Percentiles rank a stretch among this genome's conserved stretches.
Conservation (phyloP, 352 stramenopile species). For the Saprolegnia diclina region DNA sequence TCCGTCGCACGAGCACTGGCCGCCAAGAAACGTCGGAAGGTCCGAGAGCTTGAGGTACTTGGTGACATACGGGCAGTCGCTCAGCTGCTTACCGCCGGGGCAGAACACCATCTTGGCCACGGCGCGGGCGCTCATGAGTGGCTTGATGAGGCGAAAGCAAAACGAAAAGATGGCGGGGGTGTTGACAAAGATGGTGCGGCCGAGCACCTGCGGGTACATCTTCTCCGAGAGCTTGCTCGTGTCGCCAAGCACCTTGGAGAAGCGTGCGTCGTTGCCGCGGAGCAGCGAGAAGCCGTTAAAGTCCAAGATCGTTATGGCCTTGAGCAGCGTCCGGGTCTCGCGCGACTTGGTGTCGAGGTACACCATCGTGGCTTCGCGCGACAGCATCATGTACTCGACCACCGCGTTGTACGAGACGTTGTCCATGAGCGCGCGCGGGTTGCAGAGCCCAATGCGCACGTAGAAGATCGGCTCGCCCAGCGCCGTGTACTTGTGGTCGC, state of each 20-base stretch:
- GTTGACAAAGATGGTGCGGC: slow-evolving; percentile 15
- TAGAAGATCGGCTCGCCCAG: slow-evolving; percentile 8
- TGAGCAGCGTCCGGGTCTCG: background rate
- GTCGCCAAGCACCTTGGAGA: background rate
- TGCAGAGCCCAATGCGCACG: slow-evolving; percentile 16
- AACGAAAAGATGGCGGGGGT: background rate
- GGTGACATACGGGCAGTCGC: background rate
- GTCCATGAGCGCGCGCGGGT: slow-evolving; percentile 16
- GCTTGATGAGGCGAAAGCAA: slow-evolving; percentile 1
- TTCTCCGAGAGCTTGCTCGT: slow-evolving; percentile 21
- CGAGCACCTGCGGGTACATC: slow-evolving; percentile 19
- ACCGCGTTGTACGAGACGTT: slow-evolving; percentile 10
- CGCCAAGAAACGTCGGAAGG: slow-evolving; percentile 10
- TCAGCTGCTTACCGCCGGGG: background rate
- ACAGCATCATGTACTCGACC: slow-evolving; percentile 17
- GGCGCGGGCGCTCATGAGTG: background rate
- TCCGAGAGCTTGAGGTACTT: background rate
- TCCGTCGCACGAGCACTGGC: background rate
- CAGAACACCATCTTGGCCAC: slow-evolving; percentile 13
- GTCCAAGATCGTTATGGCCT: background rate
- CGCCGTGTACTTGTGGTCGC: slow-evolving; percentile 9
- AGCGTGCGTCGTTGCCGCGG: slow-evolving; percentile 8
- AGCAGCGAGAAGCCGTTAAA: slow-evolving; percentile 3
- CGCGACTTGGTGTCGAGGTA: background rate
- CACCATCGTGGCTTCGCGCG: background rate